These are phyloP conservation scores for Fonsecaea pedrosoi DNA, from an alignment of 2,329 filamentous ascomycete genomes.

Conservation along the genomic window DNA sequence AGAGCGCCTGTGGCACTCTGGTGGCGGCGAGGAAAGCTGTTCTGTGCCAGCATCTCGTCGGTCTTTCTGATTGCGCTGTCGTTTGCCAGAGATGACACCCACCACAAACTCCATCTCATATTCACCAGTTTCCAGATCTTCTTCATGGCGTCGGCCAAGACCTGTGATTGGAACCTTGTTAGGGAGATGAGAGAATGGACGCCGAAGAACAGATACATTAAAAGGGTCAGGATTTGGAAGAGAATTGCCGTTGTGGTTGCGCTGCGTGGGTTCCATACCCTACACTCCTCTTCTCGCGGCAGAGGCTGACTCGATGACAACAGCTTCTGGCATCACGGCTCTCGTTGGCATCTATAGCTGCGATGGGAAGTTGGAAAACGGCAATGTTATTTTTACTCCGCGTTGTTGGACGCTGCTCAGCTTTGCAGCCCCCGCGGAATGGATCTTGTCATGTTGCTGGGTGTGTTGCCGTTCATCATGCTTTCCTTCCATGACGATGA, in stretches of 20 bases:
- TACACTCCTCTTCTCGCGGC: neutral
- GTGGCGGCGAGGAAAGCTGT: conserved; percentile 12
- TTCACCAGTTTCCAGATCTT: conserved; percentile 23
- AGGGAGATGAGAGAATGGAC: conserved; percentile 14
- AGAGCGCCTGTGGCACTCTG: conserved; percentile 11
- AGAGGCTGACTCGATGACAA: conserved; percentile 4
- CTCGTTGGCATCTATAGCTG: conserved; percentile 21
- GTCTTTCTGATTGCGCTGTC: conserved; percentile 19
- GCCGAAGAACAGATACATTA: conserved; percentile 12
- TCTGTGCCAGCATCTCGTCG: conserved; percentile 10
- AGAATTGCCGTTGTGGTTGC: conserved; percentile 14
- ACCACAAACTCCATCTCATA: conserved; percentile 21
- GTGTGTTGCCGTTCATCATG: neutral
- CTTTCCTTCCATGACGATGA: too few relatives aligned
- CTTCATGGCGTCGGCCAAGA: conserved; percentile 19
- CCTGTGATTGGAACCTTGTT: conserved; percentile 18
- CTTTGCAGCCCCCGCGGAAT: conserved; percentile 20
- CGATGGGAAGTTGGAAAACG: conserved; percentile 9
- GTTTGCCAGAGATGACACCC: conserved; percentile 10
- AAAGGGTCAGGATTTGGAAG: conserved; percentile 10
- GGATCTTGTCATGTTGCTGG: conserved; percentile 19
- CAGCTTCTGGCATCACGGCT: conserved; percentile 12
- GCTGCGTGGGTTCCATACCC: conserved; percentile 1
- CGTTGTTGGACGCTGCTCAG: conserved; percentile 20
- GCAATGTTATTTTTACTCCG: conserved; percentile 16